phyloP scores from a whole-genome alignment of 257 asterid genomes.

The Vinca minor region DNA sequence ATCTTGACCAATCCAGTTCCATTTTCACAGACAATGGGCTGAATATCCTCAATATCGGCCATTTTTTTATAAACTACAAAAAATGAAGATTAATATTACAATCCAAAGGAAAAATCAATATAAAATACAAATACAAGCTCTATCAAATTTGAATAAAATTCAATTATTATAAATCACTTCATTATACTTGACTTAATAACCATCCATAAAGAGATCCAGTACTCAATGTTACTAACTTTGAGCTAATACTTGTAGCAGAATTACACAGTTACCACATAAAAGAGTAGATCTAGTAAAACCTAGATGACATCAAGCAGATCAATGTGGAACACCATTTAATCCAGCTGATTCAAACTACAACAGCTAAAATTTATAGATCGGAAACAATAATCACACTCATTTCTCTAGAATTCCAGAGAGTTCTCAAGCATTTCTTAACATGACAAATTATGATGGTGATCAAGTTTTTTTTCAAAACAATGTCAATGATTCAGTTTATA shows the following conservation, averaged over 20 bases:
- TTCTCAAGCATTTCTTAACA: no score
- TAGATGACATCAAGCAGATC: slow-evolving; percentile 8
- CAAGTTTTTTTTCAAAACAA: no score
- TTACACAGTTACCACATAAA: not conserved
- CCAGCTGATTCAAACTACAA: slow-evolving; percentile 3
- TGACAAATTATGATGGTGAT: no score
- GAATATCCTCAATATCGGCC: slow-evolving; percentile 37
- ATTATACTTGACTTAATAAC: not conserved
- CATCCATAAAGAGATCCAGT: not conserved
- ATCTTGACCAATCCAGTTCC: slow-evolving; percentile 42
- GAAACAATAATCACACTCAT: no score
- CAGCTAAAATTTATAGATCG: slow-evolving; percentile 13
- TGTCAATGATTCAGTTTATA: no score
- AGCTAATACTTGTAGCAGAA: not conserved
- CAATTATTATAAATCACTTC: not conserved
- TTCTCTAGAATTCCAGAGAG: no score
- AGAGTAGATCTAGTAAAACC: slow-evolving; percentile 17
- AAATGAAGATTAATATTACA: no score
- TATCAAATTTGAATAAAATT: not conserved
- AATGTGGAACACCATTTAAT: not conserved
- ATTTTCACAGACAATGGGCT: slow-evolving; percentile 39
- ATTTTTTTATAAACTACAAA: slow-evolving; percentile 17
- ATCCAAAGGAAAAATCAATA: no score
- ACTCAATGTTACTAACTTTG: not conserved
- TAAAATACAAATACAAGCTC: not conserved